Evolutionary conservation across 139 green algal genomes (phyloP), one percentile per base, ranked within the genome.

Genomic region (Tetraselmis striata): DNA sequence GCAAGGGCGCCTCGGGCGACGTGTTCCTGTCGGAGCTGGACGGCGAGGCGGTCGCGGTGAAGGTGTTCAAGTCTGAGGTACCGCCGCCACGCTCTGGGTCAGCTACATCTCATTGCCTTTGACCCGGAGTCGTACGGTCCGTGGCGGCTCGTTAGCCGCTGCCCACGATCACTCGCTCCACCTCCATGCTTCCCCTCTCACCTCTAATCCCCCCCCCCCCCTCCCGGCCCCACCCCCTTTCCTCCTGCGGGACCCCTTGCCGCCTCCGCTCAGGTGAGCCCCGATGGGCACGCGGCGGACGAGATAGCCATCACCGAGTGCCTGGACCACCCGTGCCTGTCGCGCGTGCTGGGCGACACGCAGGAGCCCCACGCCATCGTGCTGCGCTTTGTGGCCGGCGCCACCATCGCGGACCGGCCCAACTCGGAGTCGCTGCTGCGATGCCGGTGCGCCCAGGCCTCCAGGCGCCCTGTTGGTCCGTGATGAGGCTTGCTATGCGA

Each of bases 1-100:
- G 93, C 0, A 90, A 94, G 27, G 94, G 94, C 27, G 94, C 94
- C 1, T 94, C 87, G 23, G 94, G 93, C 0, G 92, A 96, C 59
- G 92, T 95, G 23, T 93, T 90, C 83, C 32, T 31, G 18, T 86
- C 80, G 83, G 59, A 0, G 75, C 27, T 89, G 84, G 31, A 59
- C 23, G 90, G 89, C 2, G 28, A 85, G 11, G 58, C 82, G 30
- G 92, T 95, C 74, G 93, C 94, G 0, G 83, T 97, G 23, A 97
- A 97, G 83, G 67, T 91, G 22, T 97, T 97, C 84, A 81, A 87
- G 23, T 81, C 81, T 18, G 91, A 95, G 74, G 85, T 86, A 27
- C 86, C n/a, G n/a, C n/a, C n/a, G n/a, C n/a, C n/a, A n/a, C n/a
- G n/a, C n/a, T n/a, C n/a, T n/a, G n/a, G n/a, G n/a, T n/a, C n/a